A percentile compares a stretch with the other conserved stretches of the same genome.
These are phyloP conservation scores for Raddia distichophylla DNA, from an alignment of 176 grass and related monocot species.

Conservation along the genomic window DNA sequence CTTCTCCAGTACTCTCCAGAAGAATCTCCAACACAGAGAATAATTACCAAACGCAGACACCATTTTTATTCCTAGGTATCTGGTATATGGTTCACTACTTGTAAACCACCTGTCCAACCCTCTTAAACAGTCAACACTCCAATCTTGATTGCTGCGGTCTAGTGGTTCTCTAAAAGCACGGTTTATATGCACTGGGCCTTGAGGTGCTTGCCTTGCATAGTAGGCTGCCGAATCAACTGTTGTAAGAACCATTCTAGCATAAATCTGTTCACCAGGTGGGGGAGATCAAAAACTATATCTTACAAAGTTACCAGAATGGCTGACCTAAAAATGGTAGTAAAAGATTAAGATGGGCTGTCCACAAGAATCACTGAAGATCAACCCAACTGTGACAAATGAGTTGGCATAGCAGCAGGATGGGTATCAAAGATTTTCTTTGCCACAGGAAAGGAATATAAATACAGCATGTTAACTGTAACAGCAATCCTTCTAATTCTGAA, in stretches of 20 bases:
- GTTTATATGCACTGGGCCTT: constrained; percentile 90
- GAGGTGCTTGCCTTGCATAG: constrained; percentile 69
- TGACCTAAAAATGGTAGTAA: constrained; percentile 64
- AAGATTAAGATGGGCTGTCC: constrained; percentile 10
- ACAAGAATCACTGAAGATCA: constrained; percentile 23
- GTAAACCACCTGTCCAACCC: constrained; percentile 79
- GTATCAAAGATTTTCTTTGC: too few relatives aligned
- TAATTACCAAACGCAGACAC: constrained; percentile 43
- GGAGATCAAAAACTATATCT: constrained; percentile 76
- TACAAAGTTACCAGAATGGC: constrained; percentile 87
- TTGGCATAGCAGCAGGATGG: background rate
- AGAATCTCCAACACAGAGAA: too few relatives aligned
- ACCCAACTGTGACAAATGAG: constrained; percentile 16
- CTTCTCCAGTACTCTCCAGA: too few relatives aligned
- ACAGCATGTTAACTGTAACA: background rate
- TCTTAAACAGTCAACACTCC: constrained; percentile 69
- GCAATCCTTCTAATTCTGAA: constrained; percentile 2
- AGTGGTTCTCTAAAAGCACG: constrained; percentile 88
- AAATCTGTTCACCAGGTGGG: constrained; percentile 75
- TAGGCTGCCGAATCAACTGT: constrained; percentile 86
- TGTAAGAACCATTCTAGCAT: constrained; percentile 78
- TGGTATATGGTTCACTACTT: constrained; percentile 72
- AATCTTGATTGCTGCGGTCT: constrained; percentile 58
- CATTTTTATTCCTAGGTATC: constrained; percentile 65
- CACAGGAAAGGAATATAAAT: background rate